These are phyloP conservation scores for Russula brevipes DNA, from an alignment of 768 basidiomycete genomes.

Conservation along the genomic window DNA sequence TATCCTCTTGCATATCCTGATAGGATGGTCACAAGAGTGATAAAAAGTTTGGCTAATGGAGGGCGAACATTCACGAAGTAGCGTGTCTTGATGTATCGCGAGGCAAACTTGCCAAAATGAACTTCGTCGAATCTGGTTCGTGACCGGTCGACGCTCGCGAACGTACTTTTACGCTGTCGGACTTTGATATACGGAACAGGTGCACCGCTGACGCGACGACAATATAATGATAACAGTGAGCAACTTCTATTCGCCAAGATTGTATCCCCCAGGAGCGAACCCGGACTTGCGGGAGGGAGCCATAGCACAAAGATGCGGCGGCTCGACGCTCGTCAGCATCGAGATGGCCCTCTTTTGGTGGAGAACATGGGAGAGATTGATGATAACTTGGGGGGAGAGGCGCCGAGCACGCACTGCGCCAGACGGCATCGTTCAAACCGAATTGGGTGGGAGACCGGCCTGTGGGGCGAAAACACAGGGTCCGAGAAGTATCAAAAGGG, in stretches of 20 bases:
- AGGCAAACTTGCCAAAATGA: slow-evolving; percentile 96
- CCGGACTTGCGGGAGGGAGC: slow-evolving; percentile 22
- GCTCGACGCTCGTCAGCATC: slow-evolving; percentile 27
- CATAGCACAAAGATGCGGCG: slow-evolving; percentile 23
- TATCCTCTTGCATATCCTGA: slow-evolving; percentile 68
- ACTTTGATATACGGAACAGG: slow-evolving; percentile 77
- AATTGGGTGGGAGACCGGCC: slow-evolving; percentile 11
- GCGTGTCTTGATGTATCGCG: slow-evolving; percentile 86
- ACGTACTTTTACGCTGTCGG: slow-evolving; percentile 52
- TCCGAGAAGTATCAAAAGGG: neutral
- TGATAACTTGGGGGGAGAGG: slow-evolving; percentile 20
- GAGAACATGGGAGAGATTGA: slow-evolving; percentile 22
- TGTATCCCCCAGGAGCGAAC: slow-evolving; percentile 52
- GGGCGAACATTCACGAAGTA: slow-evolving; percentile 97
- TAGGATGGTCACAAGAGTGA: slow-evolving; percentile 84
- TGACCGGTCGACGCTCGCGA: neutral
- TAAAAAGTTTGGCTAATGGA: slow-evolving; percentile 90
- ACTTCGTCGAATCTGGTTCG: slow-evolving; percentile 90
- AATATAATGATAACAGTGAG: slow-evolving; percentile 58
- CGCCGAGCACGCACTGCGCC: slow-evolving; percentile 23
- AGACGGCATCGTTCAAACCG: slow-evolving; percentile 27
- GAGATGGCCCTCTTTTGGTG: slow-evolving; percentile 23
- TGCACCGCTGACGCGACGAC: slow-evolving; percentile 77
- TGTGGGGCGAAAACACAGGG: neutral
- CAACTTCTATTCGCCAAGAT: slow-evolving; percentile 71